phyloP scores from a whole-genome alignment of 225 moss, liverwort and hornwort species.

The Lunularia cruciata region DNA sequence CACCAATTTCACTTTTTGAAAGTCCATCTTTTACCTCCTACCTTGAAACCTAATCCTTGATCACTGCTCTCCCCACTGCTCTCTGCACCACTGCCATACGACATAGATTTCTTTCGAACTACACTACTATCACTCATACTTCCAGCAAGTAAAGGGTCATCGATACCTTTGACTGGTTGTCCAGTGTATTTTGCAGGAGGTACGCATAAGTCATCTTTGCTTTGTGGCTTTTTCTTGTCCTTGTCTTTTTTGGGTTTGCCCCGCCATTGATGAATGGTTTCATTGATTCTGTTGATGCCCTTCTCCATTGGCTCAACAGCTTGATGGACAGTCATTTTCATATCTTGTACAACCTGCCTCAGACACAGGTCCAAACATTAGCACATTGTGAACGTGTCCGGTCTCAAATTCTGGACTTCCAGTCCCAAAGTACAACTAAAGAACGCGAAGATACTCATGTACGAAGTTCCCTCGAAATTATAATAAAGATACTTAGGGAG shows the following conservation, averaged over 20 bases:
- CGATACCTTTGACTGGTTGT: slow-evolving; percentile 65
- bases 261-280: slow-evolving; percentile 73
- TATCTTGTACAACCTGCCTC: slow-evolving; percentile 86
- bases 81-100: slow-evolving; percentile 88
- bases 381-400: too few species aligned
- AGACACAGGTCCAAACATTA: background rate
- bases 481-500: too few species aligned
- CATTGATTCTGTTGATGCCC: slow-evolving; percentile 73
- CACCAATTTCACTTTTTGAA: slow-evolving; percentile 61
- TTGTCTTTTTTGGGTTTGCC: slow-evolving; percentile 48
- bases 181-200: slow-evolving; percentile 33
- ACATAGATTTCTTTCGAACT: slow-evolving; percentile 65
- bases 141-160: slow-evolving; percentile 82
- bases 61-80: slow-evolving; percentile 98
- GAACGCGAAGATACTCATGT: too few species aligned
- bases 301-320: slow-evolving; percentile 91
- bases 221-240: slow-evolving; percentile 39
- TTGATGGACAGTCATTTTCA: slow-evolving; percentile 83
- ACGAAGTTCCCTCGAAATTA: too few species aligned
- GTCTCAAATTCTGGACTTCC: too few species aligned
- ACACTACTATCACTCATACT: slow-evolving; percentile 92
- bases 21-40: slow-evolving; percentile 89
- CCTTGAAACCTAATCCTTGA: slow-evolving; percentile 69
- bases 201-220: slow-evolving; percentile 83
- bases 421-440: background rate